phyloP scores from a whole-genome alignment of 1,139 yeast species.

The Eremothecium coryli region DNA sequence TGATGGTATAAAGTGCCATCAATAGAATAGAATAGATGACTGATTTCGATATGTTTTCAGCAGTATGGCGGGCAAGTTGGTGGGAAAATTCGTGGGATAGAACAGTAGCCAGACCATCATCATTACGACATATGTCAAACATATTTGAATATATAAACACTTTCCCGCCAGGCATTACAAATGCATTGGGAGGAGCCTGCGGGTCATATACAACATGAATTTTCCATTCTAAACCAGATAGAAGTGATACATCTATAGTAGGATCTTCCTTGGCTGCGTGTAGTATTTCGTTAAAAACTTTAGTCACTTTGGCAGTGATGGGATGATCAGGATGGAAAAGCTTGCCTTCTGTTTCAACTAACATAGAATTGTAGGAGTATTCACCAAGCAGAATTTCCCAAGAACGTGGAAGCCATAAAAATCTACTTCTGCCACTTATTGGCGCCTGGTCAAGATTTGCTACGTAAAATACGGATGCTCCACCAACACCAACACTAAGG shows the following conservation, averaged over 20 bases:
- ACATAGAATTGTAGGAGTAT: conserved; percentile 52
- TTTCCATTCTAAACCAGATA: conserved; percentile 50
- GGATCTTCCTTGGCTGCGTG: conserved; percentile 42
- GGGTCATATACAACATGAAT: conserved; percentile 73
- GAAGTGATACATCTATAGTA: conserved; percentile 25
- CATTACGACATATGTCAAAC: conserved; percentile 66
- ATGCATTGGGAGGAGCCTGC: conserved; percentile 78
- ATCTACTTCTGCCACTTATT: conserved; percentile 61
- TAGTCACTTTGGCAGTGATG: conserved; percentile 43
- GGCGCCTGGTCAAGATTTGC: conserved; percentile 76
- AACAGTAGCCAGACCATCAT: conserved; percentile 90
- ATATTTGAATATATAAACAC: conserved; percentile 82
- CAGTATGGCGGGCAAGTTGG: conserved; percentile 84
- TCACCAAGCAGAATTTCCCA: conserved; percentile 63
- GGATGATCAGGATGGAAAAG: conserved; percentile 50
- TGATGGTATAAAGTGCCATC: conserved; percentile 39
- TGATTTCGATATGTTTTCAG: conserved; percentile 64
- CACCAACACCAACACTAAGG: conserved; percentile 25
- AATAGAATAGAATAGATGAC: conserved; percentile 50
- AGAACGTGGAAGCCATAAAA: conserved; percentile 64
- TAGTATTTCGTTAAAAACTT: conserved; percentile 58
- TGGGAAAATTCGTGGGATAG: conserved; percentile 89
- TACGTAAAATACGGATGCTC: conserved; percentile 43
- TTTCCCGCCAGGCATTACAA: conserved; percentile 91
- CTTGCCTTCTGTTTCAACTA: conserved; percentile 39